Evolutionary conservation across 2,329 filamentous ascomycete genomes (phyloP).

Genomic region (Pseudogymnoascus sp.): DNA sequence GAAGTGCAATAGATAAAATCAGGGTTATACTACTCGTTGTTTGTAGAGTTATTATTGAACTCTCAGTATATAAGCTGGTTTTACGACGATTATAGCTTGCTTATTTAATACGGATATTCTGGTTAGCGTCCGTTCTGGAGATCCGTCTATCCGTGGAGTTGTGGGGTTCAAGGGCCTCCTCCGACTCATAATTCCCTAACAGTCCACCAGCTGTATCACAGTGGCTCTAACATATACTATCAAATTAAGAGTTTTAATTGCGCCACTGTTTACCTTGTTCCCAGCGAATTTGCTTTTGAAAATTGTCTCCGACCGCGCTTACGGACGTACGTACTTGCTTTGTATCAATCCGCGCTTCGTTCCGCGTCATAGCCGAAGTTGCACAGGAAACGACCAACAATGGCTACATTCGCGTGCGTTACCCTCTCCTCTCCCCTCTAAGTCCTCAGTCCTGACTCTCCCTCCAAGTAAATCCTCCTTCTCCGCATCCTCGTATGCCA

Average conservation of each 20-base stretch:
- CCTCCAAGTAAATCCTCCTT: constrained; percentile 45
- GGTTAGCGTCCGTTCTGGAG: not conserved
- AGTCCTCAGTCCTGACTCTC: constrained; percentile 14
- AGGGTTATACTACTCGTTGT: not conserved
- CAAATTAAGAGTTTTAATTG: not conserved
- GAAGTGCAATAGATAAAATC: not conserved
- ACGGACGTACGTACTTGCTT: not conserved
- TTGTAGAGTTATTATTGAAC: not conserved
- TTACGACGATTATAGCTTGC: not conserved
- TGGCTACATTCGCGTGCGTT: constrained; percentile 43
- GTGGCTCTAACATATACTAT: not conserved
- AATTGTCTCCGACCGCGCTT: not conserved
- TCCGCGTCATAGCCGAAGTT: constrained; percentile 7
- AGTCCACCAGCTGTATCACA: not conserved
- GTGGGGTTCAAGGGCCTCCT: not conserved
- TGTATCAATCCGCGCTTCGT: not conserved
- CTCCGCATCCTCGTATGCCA: constrained; percentile 49
- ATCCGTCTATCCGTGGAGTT: not conserved
- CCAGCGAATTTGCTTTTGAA: not conserved
- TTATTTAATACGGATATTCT: not conserved
- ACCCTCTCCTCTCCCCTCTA: constrained; percentile 4
- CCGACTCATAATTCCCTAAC: not conserved
- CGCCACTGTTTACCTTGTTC: not conserved
- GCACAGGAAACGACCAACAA: constrained; percentile 19
- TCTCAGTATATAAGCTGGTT: not conserved